Evolutionary conservation across 108 stramenopile genomes (phyloP), one percentile per base, ranked within the genome.

Genomic region (Poteriospumella lacustris): DNA sequence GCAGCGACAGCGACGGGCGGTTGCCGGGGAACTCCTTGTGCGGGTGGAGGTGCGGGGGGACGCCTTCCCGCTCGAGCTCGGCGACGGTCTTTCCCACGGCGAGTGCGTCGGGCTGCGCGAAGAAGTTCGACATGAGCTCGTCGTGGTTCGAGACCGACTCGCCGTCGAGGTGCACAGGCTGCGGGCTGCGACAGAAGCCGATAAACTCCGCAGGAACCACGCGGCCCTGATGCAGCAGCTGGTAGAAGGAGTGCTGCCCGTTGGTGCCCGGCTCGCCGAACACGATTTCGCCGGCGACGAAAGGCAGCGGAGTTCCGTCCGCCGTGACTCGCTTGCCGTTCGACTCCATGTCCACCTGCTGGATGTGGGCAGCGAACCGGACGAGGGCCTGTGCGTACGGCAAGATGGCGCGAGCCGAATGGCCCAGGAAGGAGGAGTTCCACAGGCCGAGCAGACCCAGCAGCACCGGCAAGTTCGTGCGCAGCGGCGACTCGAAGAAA

Each of bases 81-180:
- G 93, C 92, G 2, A 82, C 87, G 28, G 92, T 83, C 77, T 87
- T 85, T 58, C 96, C 96, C 59, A 89, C 88, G 1, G 96, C 98
- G 19, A 99, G 77, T 0, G 96, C 98, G 85, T 99, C 98, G 3
- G 98, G 96, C 82, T 99, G 98, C 1, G 98, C 98, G 84, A 99
- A 99, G 81, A 99, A 99, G 86, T 99, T 99, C 78, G 90, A 84
- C 98, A 99, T 99, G 38, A 99, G 88, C 85, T 99, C 98, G 80
- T 99, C 98, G 82, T 99, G 98, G 68, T 94, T 93, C 47, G 92
- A 87, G n/a, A 97, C 85, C 19, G 80, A 76, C 83, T 99, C 98
- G 36, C 89, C 93, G 75, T 93, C 91, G 64, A 85, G 76, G 0
- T 59, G 1, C 1, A 81, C 67, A 1, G 84, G 84, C 28, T 29